Evolutionary conservation across 2,329 filamentous ascomycete species (phyloP), one percentile per base, ranked within the genome.

Genomic region (Penicillium paneum): DNA sequence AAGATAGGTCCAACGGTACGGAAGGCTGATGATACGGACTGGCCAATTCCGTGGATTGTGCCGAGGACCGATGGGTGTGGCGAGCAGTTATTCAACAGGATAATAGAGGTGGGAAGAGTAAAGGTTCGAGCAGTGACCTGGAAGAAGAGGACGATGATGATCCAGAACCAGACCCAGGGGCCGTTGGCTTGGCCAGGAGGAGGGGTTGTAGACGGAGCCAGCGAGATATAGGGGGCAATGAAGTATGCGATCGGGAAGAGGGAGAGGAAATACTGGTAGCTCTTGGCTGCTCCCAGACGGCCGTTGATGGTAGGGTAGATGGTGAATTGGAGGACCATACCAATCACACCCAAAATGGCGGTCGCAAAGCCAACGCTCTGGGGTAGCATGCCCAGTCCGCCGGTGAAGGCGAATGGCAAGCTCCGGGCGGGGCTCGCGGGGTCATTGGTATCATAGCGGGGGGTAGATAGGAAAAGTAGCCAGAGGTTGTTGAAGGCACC

Each of bases 401-500:
- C 89, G 0, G 82, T 83, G 66, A 88, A 91, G 59, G 80, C 61
- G 56, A 77, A 76, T 0, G 85, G 84, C 1, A 83, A 74, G 55
- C 47, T 71, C 57, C 64, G 74, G 50, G 80, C 74, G 58, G 77
- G 67, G 19, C 67, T 67, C 13, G 67, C 62, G 11, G 76, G 72
- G 73, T 74, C 70, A 41, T 68, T 65, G 13, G 66, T 36, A 39
- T 74, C 71, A 51, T 73, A 84, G 8, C 87, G 85, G 0, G 87
- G 85, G 0, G 88, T 89, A 1, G 88, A 90, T 41, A 91, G 81
- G 74, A 91, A 91, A 43, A 90, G 81, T 46, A 88, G 85, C 86
- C 87, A 91, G 21, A 91, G 80, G 17, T 86, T 85, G 67, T 89
- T 87, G 76, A 91, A 91, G 28, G 87, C 87, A 57, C 74, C 74